These are phyloP conservation scores for Penicillium sp. DNA, from an alignment of 2,329 filamentous ascomycete species.

Conservation along the genomic window DNA sequence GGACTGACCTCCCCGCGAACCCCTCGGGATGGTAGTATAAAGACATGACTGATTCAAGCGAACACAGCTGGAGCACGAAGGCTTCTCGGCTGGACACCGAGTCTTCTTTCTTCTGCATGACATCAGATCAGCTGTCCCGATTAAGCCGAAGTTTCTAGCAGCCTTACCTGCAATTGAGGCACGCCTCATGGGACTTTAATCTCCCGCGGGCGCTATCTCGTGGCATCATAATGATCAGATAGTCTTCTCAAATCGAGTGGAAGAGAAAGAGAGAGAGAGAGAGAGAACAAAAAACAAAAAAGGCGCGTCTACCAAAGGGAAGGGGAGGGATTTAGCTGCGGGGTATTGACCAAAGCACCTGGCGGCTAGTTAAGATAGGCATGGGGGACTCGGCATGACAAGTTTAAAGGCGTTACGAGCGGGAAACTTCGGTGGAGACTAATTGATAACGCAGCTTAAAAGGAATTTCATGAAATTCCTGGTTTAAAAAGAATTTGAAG, in stretches of 20 bases:
- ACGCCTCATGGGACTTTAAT: constrained; percentile 37
- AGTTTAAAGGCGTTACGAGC: background rate
- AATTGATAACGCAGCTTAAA: background rate
- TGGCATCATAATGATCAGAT: constrained; percentile 24
- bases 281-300: background rate
- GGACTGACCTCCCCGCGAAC: constrained; percentile 47
- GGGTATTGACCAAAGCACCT: constrained; percentile 1
- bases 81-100: constrained; percentile 55
- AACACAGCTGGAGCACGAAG: constrained; percentile 53
- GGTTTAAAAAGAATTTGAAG: background rate
- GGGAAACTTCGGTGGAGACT: background rate
- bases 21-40: constrained; percentile 42
- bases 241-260: background rate
- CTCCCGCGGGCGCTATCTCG: constrained; percentile 32
- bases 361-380: background rate
- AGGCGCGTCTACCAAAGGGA: background rate
- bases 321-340: constrained; percentile 1
- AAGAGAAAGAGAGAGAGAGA: background rate
- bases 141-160: background rate
- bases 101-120: constrained; percentile 51
- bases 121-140: constrained; percentile 9
- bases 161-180: constrained; percentile 51
- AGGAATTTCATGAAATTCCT: background rate
- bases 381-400: background rate
- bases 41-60: constrained; percentile 52